Evolutionary conservation across 805 yeast species (phyloP), one percentile per base, ranked within the genome.

Genomic region (Cyberlindnera maclurae): DNA sequence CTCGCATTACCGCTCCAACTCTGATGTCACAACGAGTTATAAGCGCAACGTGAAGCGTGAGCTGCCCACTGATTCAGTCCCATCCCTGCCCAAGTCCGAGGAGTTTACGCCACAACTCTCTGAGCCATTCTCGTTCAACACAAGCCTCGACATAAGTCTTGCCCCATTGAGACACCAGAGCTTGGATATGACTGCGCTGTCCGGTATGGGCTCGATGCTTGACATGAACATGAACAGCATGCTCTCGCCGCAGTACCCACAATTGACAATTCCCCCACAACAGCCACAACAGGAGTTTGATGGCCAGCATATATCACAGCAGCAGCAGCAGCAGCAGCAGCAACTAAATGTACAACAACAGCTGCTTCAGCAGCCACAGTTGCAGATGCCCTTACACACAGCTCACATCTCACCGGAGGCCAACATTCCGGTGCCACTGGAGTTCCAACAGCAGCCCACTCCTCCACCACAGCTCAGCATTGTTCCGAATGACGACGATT

Each of bases 121-220:
- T 9, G 42, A 41, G 8, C 13, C 34, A 10, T 20, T 45, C 17
- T 39, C 46, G 4, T 32, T 46, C 29, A 43, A 48, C 34, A 38
- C 43, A 15, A 46, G 47, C 29, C 30, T 53, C 22, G 56, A 53
- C 28, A 51, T 53, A 33, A 51, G 51, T 15, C 29, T 41, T 20
- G 41, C 48, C 0, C 49, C 54, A 24, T 29, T 46, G 38, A 53
- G 58, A 47, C 57, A 50, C 20, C 57, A 53, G 31, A 50, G 54
- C 20, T 26, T 53, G 10, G 58, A 53, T 17, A 31, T 53, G 18
- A 46, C 52, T 5, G 15, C 40, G 12, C 33, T 41, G 12, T 32
- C 43, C 33, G 41, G 38, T 2, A 34, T 49, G n/a, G 51, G 47
- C 13, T 34, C 26, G 26, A 33, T 33, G 36, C n/a, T 24, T 20